phyloP scores from a whole-genome alignment of 257 asterid genomes.

The Eustoma russellianum region DNA sequence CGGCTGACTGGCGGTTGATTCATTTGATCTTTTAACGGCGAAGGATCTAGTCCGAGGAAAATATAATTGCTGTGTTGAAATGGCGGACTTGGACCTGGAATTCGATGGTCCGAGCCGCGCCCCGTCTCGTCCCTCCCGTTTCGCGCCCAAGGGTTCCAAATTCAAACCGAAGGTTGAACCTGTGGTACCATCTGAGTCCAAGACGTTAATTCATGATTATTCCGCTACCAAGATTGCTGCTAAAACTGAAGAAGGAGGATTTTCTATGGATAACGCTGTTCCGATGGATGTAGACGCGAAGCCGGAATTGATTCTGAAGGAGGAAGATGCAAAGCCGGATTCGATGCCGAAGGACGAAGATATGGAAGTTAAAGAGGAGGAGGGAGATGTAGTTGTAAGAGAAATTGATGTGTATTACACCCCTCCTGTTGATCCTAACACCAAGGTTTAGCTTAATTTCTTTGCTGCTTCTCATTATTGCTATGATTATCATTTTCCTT shows the following conservation, averaged over 20 bases:
- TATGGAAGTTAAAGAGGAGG: constrained; percentile 19
- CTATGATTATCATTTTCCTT: too few relatives aligned
- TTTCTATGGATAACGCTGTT: constrained; percentile 5
- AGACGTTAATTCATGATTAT: not conserved
- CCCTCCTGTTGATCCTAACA: constrained; percentile 38
- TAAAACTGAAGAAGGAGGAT: constrained; percentile 13
- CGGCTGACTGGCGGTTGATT: too few relatives aligned
- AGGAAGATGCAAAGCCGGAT: constrained; percentile 13
- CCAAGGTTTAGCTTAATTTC: constrained; percentile 27
- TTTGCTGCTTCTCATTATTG: not conserved
- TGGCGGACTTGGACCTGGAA: constrained; percentile 55
- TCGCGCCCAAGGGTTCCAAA: constrained; percentile 63
- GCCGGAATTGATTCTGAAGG: constrained; percentile 14
- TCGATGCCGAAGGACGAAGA: constrained; percentile 23
- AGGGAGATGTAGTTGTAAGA: constrained; percentile 45
- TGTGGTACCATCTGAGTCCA: constrained; percentile 12
- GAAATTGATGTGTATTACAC: constrained; percentile 66
- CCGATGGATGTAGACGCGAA: constrained; percentile 38
- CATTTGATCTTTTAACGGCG: too few relatives aligned
- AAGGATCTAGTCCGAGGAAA: too few relatives aligned
- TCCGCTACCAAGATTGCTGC: not conserved
- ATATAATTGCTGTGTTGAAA: not conserved
- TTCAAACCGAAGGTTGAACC: constrained; percentile 26
- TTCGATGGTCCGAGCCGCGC: constrained; percentile 30
- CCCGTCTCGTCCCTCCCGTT: constrained; percentile 33